A percentile compares a stretch with the other conserved stretches of the same genome.
Evolutionary conservation across 1,284 basidiomycete genomes (phyloP).

Genomic region (Apiotrichum siamense): DNA sequence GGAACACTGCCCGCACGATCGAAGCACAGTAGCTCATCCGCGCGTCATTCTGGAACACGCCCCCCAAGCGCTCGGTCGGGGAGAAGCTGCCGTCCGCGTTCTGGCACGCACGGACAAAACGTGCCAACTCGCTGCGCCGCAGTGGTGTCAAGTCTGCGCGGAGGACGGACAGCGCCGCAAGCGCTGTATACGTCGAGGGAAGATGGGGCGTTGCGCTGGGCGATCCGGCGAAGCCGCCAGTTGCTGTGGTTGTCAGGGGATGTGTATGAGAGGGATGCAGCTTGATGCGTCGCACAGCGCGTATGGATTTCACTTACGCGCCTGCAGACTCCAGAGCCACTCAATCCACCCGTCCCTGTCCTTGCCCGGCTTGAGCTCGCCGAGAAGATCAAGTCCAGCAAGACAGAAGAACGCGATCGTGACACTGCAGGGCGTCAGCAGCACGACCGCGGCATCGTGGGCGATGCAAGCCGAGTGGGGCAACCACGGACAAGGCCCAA

Average conservation of each 20-base stretch:
- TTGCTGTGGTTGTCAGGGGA: constrained; percentile 40
- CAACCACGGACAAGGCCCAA: no score
- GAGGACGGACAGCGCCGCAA: constrained; percentile 71
- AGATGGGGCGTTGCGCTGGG: constrained; percentile 65
- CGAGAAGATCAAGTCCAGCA: constrained; percentile 68
- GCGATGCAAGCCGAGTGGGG: no score
- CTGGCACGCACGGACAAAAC: constrained; percentile 66
- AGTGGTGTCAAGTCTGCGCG: constrained; percentile 68
- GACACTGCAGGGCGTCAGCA: constrained; percentile 51
- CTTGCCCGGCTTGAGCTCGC: constrained; percentile 52
- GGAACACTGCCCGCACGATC: constrained; percentile 33
- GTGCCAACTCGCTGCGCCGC: constrained; percentile 58
- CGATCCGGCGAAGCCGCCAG: constrained; percentile 70
- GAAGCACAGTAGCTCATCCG: constrained; percentile 86
- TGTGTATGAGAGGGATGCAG: background rate
- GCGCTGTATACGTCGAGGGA: constrained; percentile 87
- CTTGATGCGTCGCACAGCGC: no score
- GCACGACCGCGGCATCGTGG: background rate
- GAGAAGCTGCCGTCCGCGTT: constrained; percentile 76
- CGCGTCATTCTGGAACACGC: constrained; percentile 42
- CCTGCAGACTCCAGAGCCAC: constrained; percentile 85
- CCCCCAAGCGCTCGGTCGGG: constrained; percentile 52
- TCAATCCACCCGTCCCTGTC: constrained; percentile 63
- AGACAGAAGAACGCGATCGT: constrained; percentile 80
- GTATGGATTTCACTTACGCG: constrained; percentile 43